Evolutionary conservation across 176 grass and related monocot species (phyloP).

Genomic region (Alloteropsis semialata): DNA sequence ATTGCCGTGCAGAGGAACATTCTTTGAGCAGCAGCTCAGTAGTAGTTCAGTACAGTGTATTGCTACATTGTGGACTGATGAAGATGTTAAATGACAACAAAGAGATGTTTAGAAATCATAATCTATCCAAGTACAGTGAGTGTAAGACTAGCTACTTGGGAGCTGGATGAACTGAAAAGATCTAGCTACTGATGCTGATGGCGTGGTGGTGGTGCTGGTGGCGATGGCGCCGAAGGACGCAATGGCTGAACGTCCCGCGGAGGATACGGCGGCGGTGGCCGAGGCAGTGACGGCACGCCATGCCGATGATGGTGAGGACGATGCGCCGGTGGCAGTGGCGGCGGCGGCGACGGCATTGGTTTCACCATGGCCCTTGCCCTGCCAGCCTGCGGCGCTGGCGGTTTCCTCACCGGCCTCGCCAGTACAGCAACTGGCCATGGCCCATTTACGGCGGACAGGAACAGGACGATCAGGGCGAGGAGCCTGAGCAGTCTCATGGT

Average conservation of each 20-base stretch:
- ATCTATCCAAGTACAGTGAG: not conserved
- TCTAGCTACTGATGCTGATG: not conserved
- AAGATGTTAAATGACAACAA: not conserved
- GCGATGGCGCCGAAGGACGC: not conserved
- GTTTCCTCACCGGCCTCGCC: not conserved
- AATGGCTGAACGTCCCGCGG: not conserved
- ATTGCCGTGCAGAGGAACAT: not conserved
- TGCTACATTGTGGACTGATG: not conserved
- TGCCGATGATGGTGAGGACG: not conserved
- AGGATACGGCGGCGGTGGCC: not conserved
- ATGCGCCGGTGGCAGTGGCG: not conserved
- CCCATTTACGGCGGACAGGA: not conserved
- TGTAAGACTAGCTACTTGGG: not conserved
- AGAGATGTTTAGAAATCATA: not conserved
- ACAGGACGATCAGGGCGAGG: not conserved
- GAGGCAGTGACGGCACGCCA: not conserved
- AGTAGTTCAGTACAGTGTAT: not conserved
- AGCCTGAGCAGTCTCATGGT: slow-evolving; percentile 5
- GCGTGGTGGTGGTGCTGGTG: not conserved
- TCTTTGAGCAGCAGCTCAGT: not conserved
- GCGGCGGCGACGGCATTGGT: not conserved
- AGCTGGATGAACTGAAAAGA: not conserved
- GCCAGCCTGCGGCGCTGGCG: not conserved
- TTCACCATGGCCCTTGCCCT: not conserved
- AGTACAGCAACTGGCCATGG: not conserved